Evolutionary conservation across 2,329 filamentous ascomycete genomes (phyloP), one percentile per base, ranked within the genome.

Genomic region (Trichophyton simii): DNA sequence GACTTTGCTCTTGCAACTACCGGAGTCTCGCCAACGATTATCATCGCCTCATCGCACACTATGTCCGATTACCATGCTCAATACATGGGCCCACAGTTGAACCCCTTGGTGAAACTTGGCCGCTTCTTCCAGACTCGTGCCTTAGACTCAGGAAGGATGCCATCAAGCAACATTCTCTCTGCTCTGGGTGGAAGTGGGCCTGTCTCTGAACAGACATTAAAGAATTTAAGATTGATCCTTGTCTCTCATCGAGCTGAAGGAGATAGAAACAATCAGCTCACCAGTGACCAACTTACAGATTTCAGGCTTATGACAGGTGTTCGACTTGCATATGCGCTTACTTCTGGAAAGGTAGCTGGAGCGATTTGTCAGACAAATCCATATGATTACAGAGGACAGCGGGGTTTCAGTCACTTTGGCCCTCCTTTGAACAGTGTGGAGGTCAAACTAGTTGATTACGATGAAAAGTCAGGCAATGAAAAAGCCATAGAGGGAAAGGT

Each of bases 301-400:
- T 76, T 97, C 62, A 85, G 91, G 54, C 82, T 95, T 59, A 89
- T 91, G 72, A 89, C 88, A 1, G 83, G 87, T 31, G 87, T 90
- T 1, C 84, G 90, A 59, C 80, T 96, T 61, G 80, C 95, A 58
- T 96, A 97, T 72, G 91, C 91, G 2, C 79, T 99, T 60, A 88
- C 90, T 18, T 85, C 88, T 0, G 79, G 89, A 25, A 83, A 84
- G 63, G 88, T 97, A n/a, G 92, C 91, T 1, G 94, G 94, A 42
- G 87, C 91, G 0, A 83, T 95, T n/a, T 79, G 87, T 0, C 92
- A 97, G 76, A 95, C 89, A 6, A 86, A 89, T 64, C 81, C 91
- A 44, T 95, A 89, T 70, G 92, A 97, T 72, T 97, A 97, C 73
- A 80, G 92, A 57, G 75, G 74, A 41, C 72, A 74, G 18, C 64